phyloP scores from a whole-genome alignment of 2,329 filamentous ascomycete genomes.

The Stachybotrys chartarum region DNA sequence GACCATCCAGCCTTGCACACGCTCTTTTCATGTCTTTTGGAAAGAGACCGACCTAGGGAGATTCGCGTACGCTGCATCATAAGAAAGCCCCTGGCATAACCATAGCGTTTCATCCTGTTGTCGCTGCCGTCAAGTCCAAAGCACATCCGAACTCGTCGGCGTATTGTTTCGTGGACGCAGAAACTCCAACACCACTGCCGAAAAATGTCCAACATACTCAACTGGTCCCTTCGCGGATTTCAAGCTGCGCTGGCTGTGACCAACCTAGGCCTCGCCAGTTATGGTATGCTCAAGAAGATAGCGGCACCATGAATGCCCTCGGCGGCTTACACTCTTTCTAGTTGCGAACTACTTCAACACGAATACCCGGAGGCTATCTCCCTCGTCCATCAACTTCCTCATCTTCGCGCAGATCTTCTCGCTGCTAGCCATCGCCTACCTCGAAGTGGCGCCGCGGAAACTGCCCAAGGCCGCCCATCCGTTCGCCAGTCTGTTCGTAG shows the following conservation, averaged over 20 bases:
- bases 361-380: constrained; percentile 46
- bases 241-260: constrained; percentile 39
- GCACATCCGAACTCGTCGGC: neutral
- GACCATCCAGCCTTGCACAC: too few species aligned
- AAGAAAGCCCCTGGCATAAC: too few species aligned
- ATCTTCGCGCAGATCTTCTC: constrained; percentile 48
- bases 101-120: neutral
- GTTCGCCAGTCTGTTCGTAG: constrained; percentile 40
- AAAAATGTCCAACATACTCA: constrained; percentile 3
- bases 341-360: constrained; percentile 54
- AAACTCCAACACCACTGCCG: too few species aligned
- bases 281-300: constrained; percentile 31
- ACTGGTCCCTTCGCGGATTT: constrained; percentile 23
- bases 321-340: constrained; percentile 15
- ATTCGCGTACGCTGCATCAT: too few species aligned
- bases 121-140: neutral
- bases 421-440: constrained; percentile 45
- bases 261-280: constrained; percentile 40
- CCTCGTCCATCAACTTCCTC: constrained; percentile 50
- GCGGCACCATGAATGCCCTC: neutral
- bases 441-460: constrained; percentile 42
- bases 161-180: too few species aligned
- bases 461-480: constrained; percentile 38
- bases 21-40: too few species aligned
- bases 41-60: too few species aligned